Conservation (phyloP, 2,329 filamentous ascomycete species). For the Neobulgaria alba region DNA sequence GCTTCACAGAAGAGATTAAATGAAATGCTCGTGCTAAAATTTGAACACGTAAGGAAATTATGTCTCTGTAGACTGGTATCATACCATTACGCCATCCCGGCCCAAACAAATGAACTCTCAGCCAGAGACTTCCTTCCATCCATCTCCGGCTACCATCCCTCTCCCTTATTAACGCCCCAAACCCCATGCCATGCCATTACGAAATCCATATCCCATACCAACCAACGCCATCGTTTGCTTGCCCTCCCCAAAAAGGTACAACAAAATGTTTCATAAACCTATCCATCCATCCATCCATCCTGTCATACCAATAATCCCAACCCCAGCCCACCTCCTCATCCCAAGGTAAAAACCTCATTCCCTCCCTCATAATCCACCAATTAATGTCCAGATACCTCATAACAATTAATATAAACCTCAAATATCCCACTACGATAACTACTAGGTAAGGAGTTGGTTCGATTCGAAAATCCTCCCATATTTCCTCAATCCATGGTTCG, state of each 20-base stretch:
- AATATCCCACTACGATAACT: slow-evolving; percentile 16
- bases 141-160: too few relatives aligned
- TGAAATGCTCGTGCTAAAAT: too few relatives aligned
- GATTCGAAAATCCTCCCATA: slow-evolving; percentile 22
- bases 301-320: neutral
- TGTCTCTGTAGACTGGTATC: too few relatives aligned
- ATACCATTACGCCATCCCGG: too few relatives aligned
- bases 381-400: slow-evolving; percentile 14
- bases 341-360: slow-evolving; percentile 20
- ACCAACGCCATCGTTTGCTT: too few relatives aligned
- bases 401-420: slow-evolving; percentile 18
- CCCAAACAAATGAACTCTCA: too few relatives aligned
- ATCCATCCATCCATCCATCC: neutral
- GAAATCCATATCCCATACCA: too few relatives aligned
- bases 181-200: too few relatives aligned
- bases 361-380: slow-evolving; percentile 15
- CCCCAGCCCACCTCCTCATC: slow-evolving; percentile 15
- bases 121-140: too few relatives aligned
- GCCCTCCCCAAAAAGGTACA: too few relatives aligned
- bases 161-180: too few relatives aligned
- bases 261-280: neutral
- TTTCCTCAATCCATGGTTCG: slow-evolving; percentile 18
- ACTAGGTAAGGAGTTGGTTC: slow-evolving; percentile 24
- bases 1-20: slow-evolving; percentile 1
- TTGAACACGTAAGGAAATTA: too few relatives aligned